A percentile compares a stretch with the other conserved stretches of the same genome.
Conservation (phyloP, 169 alveolate species). For the Plasmodium gonderi region DNA sequence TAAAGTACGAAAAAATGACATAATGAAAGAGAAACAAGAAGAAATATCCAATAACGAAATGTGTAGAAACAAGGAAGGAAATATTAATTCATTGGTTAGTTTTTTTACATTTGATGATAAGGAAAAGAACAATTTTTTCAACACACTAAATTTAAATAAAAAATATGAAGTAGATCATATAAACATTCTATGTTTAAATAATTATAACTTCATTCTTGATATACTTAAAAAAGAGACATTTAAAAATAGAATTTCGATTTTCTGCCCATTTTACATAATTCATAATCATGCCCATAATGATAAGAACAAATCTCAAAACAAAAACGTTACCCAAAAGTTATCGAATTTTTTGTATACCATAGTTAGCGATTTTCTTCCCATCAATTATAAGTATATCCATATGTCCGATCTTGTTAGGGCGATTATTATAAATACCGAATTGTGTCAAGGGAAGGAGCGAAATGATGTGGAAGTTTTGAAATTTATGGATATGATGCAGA, state of each 20-base stretch:
- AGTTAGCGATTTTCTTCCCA: slow-evolving; percentile 53
- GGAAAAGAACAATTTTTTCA: background rate
- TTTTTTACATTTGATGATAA: slow-evolving; percentile 26
- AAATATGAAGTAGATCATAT: slow-evolving; percentile 40
- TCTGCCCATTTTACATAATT: slow-evolving; percentile 53
- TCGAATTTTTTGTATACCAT: slow-evolving; percentile 21
- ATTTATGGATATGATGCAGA: slow-evolving; percentile 65
- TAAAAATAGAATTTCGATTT: slow-evolving; percentile 40
- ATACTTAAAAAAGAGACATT: background rate
- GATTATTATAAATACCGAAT: slow-evolving; percentile 50
- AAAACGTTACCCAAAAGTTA: background rate
- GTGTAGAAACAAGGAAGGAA: background rate
- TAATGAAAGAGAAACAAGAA: background rate
- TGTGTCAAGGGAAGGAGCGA: slow-evolving; percentile 8
- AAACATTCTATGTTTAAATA: slow-evolving; percentile 46
- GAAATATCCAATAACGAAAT: background rate
- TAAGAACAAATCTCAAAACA: background rate
- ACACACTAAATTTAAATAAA: slow-evolving; percentile 22
- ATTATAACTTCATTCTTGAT: slow-evolving; percentile 6
- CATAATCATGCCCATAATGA: background rate
- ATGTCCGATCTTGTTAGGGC: slow-evolving; percentile 54
- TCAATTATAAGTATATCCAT: slow-evolving; percentile 26
- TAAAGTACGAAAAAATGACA: background rate
- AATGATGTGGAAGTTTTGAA: slow-evolving; percentile 16
- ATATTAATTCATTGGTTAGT: slow-evolving; percentile 16